Evolutionary conservation across 495 filamentous ascomycete species (phyloP).

Genomic region (Aeminium ludgeri): DNA sequence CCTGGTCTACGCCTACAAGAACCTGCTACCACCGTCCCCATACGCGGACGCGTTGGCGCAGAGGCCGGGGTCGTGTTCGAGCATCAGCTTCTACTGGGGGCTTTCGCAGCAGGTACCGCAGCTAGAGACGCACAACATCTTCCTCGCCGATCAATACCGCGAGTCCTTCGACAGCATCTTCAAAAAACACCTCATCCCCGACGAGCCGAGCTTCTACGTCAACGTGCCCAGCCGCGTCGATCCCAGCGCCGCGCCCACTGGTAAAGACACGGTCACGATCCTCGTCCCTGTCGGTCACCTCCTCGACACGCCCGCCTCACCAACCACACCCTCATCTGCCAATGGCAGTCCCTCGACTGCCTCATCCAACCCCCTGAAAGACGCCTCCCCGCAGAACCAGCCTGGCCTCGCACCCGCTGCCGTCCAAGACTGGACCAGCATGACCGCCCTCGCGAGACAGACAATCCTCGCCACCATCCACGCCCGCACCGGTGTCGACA

Average conservation of each 20-base stretch:
- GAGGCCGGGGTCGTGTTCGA: slow-evolving; percentile 42
- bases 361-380: not conserved
- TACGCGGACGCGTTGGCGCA: slow-evolving; percentile 33
- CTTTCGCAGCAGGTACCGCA: slow-evolving; percentile 38
- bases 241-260: slow-evolving; percentile 43
- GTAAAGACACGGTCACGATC: slow-evolving; percentile 43
- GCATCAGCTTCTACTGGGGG: slow-evolving; percentile 60
- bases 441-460: slow-evolving; percentile 34
- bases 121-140: slow-evolving; percentile 55
- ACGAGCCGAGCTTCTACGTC: slow-evolving; percentile 53
- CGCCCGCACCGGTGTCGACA: slow-evolving; percentile 33
- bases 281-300: slow-evolving; percentile 54
- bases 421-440: slow-evolving; percentile 39
- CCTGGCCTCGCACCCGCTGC: slow-evolving; percentile 7
- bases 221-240: slow-evolving; percentile 54
- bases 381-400: slow-evolving; percentile 3
- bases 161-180: slow-evolving; percentile 58
- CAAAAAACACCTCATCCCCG: slow-evolving; percentile 42
- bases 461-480: slow-evolving; percentile 39
- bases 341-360: not conserved
- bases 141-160: slow-evolving; percentile 50
- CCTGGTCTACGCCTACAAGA: slow-evolving; percentile 52
- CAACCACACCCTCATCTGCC: slow-evolving; percentile 20
- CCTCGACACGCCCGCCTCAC: slow-evolving; percentile 15
- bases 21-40: slow-evolving; percentile 35